phyloP scores from a whole-genome alignment of 805 yeast genomes.

The Candida stauntonica region DNA sequence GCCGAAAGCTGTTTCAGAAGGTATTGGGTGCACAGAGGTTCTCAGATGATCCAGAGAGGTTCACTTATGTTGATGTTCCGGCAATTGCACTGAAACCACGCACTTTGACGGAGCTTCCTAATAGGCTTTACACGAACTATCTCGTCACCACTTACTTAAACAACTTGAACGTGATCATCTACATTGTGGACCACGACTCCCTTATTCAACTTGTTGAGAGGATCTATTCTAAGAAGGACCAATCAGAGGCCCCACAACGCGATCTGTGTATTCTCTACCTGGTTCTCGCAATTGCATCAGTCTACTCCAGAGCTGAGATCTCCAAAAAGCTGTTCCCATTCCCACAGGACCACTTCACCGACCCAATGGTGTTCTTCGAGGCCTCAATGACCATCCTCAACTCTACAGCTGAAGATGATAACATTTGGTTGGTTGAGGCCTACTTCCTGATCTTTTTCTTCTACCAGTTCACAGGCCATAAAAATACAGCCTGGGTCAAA shows the following conservation, averaged over 20 bases:
- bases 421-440: conserved; percentile 39
- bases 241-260: conserved; percentile 24
- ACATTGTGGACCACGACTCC: conserved; percentile 35
- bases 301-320: conserved; percentile 32
- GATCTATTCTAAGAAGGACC: conserved; percentile 29
- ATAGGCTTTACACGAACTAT: conserved; percentile 28
- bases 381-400: conserved; percentile 32
- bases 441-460: conserved; percentile 36
- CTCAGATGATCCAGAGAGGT: conserved; percentile 35
- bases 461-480: conserved; percentile 36
- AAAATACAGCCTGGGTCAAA: conserved; percentile 41
- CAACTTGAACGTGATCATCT: conserved; percentile 37
- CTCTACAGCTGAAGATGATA: conserved; percentile 35
- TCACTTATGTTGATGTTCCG: conserved; percentile 32
- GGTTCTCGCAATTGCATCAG: conserved; percentile 38
- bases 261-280: conserved; percentile 34
- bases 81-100: conserved; percentile 14
- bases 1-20: conserved; percentile 34
- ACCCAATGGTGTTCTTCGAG: conserved; percentile 33
- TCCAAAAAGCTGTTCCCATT: conserved; percentile 25
- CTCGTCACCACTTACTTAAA: conserved; percentile 32
- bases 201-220: conserved; percentile 28
- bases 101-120: conserved; percentile 29
- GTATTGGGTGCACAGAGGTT: conserved; percentile 32
- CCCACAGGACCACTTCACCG: conserved; percentile 20